Percentiles rank a stretch among this genome's conserved stretches.
These are phyloP conservation scores for Paralagenidium karlingii DNA, from an alignment of 352 stramenopile genomes.

Conservation along the genomic window DNA sequence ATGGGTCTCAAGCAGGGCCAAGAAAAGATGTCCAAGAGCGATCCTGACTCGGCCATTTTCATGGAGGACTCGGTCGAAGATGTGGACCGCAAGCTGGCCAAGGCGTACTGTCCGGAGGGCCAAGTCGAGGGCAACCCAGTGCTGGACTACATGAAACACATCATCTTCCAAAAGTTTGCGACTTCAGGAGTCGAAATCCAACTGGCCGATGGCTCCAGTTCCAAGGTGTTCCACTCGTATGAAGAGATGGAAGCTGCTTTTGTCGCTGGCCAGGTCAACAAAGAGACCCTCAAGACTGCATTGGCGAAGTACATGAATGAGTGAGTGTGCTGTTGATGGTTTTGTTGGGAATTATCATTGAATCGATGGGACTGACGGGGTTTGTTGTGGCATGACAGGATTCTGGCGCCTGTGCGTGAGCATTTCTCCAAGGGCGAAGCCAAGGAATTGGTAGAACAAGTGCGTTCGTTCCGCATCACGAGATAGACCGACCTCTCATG, in stretches of 20 bases:
- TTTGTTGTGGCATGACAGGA: slow-evolving; percentile 35
- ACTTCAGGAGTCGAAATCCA: slow-evolving; percentile 32
- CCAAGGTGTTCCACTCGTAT: slow-evolving; percentile 83
- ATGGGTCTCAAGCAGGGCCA: slow-evolving; percentile 97
- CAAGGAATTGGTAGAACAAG: slow-evolving; percentile 91
- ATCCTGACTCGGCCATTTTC: slow-evolving; percentile 97
- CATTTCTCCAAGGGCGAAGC: slow-evolving; percentile 94
- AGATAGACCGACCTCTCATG: slow-evolving; percentile 60
- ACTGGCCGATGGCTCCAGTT: slow-evolving; percentile 22
- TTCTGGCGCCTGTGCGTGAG: slow-evolving; percentile 93
- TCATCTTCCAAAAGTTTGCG: slow-evolving; percentile 86
- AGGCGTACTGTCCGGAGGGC: slow-evolving; percentile 93
- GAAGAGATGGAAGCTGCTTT: slow-evolving; percentile 88
- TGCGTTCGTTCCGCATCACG: slow-evolving; percentile 95
- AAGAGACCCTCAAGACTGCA: slow-evolving; percentile 89
- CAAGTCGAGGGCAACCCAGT: slow-evolving; percentile 90
- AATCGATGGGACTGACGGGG: slow-evolving; percentile 6
- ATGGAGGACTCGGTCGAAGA: slow-evolving; percentile 96
- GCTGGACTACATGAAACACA: slow-evolving; percentile 96
- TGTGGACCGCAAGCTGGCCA: slow-evolving; percentile 97
- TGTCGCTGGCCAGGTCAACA: slow-evolving; percentile 79
- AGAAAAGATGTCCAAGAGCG: slow-evolving; percentile 99
- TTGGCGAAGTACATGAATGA: slow-evolving; percentile 88
- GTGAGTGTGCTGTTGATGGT: slow-evolving; percentile 17
- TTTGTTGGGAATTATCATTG: slow-evolving; percentile 1